phyloP scores from a whole-genome alignment of 169 alveolate genomes.

The Plasmodium relictum region DNA sequence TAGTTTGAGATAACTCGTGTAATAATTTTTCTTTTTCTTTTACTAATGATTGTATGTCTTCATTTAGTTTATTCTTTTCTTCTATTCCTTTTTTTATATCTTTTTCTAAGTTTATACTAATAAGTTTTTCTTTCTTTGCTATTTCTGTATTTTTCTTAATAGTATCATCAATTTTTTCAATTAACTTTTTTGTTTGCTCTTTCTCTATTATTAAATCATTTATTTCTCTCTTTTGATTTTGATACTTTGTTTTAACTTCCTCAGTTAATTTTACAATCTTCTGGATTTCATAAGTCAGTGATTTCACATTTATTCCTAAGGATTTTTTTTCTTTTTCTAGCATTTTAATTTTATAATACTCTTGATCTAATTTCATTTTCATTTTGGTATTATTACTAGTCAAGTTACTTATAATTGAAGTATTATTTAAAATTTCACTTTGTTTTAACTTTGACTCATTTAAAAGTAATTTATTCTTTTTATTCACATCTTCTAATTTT shows the following conservation, averaged over 20 bases:
- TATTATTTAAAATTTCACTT: conserved; percentile 29
- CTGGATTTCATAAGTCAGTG: conserved; percentile 70
- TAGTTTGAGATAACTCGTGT: conserved; percentile 29
- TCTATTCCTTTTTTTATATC: conserved; percentile 56
- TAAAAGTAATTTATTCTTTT: conserved; percentile 46
- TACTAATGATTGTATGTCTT: conserved; percentile 50
- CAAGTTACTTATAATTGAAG: conserved; percentile 19
- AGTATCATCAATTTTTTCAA: conserved; percentile 66
- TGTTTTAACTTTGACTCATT: conserved; percentile 53
- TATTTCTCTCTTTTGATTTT: conserved; percentile 68
- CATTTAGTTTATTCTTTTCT: conserved; percentile 67
- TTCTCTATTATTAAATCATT: conserved; percentile 64
- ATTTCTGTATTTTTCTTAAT: conserved; percentile 55
- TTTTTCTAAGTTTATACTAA: conserved; percentile 38
- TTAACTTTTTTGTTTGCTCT: conserved; percentile 67
- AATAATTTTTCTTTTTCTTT: conserved; percentile 57
- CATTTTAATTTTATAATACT: conserved; percentile 51
- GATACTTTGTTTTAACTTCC: conserved; percentile 25
- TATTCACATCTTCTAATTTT: conserved; percentile 39
- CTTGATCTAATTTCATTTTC: conserved; percentile 71
- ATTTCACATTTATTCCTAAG: conserved; percentile 43
- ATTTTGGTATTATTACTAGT: conserved; percentile 39
- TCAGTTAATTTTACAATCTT: conserved; percentile 47
- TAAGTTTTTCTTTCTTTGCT: conserved; percentile 61
- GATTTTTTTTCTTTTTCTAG: conserved; percentile 67